Conservation (phyloP, 2,329 filamentous ascomycete genomes). For the Sporothrix humicola region DNA sequence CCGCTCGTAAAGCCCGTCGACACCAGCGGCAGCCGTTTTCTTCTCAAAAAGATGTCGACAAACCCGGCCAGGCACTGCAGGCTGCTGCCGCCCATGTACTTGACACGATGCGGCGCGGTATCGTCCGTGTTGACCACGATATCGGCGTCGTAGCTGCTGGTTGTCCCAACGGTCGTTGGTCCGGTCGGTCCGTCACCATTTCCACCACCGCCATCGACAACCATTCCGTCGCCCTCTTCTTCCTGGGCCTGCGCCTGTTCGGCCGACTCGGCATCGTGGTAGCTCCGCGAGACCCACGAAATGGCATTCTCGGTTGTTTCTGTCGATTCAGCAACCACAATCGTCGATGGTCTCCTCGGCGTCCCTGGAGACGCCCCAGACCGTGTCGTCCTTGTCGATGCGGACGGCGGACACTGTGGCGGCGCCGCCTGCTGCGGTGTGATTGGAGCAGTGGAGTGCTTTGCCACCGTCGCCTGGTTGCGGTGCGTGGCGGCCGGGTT, state of each 20-base stretch:
- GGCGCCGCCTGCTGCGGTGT: neutral
- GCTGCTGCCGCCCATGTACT: conserved; percentile 20
- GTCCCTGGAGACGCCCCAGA: too few species aligned
- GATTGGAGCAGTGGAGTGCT: neutral
- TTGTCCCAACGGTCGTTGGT: neutral
- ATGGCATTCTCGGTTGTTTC: neutral
- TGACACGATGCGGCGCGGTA: neutral
- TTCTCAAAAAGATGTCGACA: neutral
- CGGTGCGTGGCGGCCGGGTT: neutral
- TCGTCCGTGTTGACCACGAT: conserved; percentile 6
- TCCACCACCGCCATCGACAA: too few species aligned
- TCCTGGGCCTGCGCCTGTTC: neutral
- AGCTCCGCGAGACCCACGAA: neutral
- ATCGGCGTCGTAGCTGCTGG: conserved; percentile 10
- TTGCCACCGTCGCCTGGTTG: neutral
- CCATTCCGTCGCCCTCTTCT: neutral
- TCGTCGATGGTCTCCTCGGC: neutral
- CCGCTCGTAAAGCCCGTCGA: neutral
- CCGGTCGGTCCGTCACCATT: neutral
- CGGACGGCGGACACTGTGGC: too few species aligned
- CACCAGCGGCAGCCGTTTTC: neutral
- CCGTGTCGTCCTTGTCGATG: too few species aligned
- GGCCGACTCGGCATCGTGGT: neutral
- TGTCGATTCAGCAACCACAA: neutral
- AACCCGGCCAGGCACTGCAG: neutral